phyloP scores from a whole-genome alignment of 441 rosid genomes.

The Lepidium campestre region DNA sequence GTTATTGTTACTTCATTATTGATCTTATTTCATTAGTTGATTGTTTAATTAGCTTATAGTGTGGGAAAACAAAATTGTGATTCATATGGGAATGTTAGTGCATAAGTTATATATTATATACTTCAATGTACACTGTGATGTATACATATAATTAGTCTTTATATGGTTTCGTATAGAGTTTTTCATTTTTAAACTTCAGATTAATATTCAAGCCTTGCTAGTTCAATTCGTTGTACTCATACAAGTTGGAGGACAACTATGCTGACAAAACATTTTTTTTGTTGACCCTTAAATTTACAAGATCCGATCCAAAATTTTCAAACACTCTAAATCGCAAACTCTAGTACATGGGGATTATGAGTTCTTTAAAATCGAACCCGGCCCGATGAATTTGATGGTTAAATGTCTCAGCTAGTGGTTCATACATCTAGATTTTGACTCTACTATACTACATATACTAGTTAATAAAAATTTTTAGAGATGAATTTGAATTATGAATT shows the following conservation, averaged over 20 bases:
- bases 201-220: background rate
- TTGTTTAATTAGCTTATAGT: conserved; percentile 22
- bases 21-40: conserved; percentile 10
- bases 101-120: background rate
- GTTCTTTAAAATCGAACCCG: no score
- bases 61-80: conserved; percentile 8
- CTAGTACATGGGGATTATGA: no score
- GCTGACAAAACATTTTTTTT: background rate
- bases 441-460: no score
- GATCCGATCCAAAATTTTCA: no score
- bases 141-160: conserved; percentile 12
- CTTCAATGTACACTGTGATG: conserved; percentile 4
- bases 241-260: background rate
- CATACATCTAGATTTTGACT: no score
- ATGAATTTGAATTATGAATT: no score
- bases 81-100: conserved; percentile 21
- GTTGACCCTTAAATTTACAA: no score
- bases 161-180: background rate
- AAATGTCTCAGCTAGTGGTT: no score
- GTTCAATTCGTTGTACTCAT: background rate
- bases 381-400: no score
- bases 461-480: no score
- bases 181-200: background rate
- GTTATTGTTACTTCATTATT: conserved; percentile 14
- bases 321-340: no score